phyloP scores from a whole-genome alignment of 75 land plant species.

The Pinus albicaulis region DNA sequence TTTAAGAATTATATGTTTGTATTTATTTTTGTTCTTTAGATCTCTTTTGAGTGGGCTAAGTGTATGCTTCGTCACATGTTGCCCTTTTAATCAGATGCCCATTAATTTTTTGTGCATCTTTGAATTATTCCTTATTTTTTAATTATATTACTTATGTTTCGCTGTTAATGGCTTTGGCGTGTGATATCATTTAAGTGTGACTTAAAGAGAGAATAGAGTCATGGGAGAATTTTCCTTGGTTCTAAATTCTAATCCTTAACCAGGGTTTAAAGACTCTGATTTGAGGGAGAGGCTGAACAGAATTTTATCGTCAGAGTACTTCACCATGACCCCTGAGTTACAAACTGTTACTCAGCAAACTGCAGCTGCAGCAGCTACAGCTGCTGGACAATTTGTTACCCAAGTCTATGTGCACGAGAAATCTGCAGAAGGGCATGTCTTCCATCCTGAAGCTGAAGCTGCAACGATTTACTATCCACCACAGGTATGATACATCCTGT shows the following conservation, averaged over 20 bases:
- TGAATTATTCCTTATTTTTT: too few species aligned
- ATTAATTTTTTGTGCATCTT: too few species aligned
- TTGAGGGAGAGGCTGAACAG: constrained; percentile 78
- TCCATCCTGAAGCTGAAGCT: not conserved
- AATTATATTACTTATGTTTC: too few species aligned
- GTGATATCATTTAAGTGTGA: too few species aligned
- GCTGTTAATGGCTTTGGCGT: too few species aligned
- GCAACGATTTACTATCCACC: not conserved
- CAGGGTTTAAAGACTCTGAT: constrained; percentile 48
- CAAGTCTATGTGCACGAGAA: constrained; percentile 13
- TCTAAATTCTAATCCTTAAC: not conserved
- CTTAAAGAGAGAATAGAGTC: too few species aligned
- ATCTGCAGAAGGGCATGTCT: constrained; percentile 4
- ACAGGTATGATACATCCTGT: not conserved
- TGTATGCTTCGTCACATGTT: too few species aligned
- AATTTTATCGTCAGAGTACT: constrained; percentile 85
- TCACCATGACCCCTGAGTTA: constrained; percentile 85
- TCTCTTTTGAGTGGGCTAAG: too few species aligned
- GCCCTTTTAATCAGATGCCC: too few species aligned
- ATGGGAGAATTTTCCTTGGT: not conserved
- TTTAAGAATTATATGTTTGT: too few species aligned
- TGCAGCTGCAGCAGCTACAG: constrained; percentile 60
- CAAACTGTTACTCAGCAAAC: constrained; percentile 42
- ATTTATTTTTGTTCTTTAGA: too few species aligned
- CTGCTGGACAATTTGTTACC: constrained; percentile 53